Evolutionary conservation across 108 stramenopile genomes (phyloP).

Genomic region (Mediolabrus comicus): DNA sequence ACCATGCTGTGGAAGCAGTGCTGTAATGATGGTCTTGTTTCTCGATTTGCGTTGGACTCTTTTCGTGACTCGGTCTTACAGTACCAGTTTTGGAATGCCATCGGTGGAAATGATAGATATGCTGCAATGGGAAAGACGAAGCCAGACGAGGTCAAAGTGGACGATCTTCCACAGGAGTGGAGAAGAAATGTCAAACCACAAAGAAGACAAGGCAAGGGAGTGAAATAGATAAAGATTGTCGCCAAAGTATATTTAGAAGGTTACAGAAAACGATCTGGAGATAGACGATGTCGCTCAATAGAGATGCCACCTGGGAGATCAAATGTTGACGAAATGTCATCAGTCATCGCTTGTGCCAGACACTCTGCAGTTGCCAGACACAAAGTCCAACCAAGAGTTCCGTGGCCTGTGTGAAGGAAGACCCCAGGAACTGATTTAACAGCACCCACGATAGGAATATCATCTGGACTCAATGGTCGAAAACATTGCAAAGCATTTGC

Average conservation of each 20-base stretch:
- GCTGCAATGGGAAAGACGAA: slow-evolving; percentile 3
- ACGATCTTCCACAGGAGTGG: slow-evolving; percentile 31
- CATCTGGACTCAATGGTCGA: slow-evolving; percentile 58
- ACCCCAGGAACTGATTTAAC: slow-evolving; percentile 35
- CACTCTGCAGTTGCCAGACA: slow-evolving; percentile 50
- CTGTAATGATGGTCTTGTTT: slow-evolving; percentile 34
- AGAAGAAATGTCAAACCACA: slow-evolving; percentile 28
- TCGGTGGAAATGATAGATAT: slow-evolving; percentile 22
- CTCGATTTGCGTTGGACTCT: slow-evolving; percentile 33
- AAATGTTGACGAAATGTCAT: slow-evolving; percentile 21
- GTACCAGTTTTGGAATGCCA: slow-evolving; percentile 20
- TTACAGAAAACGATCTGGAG: slow-evolving; percentile 32
- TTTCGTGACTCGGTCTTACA: slow-evolving; percentile 31
- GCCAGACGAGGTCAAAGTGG: slow-evolving; percentile 8
- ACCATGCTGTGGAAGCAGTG: slow-evolving; percentile 26
- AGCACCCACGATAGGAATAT: slow-evolving; percentile 48
- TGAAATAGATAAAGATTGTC: neutral
- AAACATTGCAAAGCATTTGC: slow-evolving; percentile 42
- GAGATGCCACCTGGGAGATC: slow-evolving; percentile 25
- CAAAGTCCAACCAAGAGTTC: slow-evolving; percentile 59
- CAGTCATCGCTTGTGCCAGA: slow-evolving; percentile 45
- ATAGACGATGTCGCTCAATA: slow-evolving; percentile 26
- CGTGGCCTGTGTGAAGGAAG: slow-evolving; percentile 55
- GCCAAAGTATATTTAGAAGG: neutral
- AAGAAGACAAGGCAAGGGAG: neutral